These are phyloP conservation scores for Mortierella sp. DNA, from an alignment of 371 early-diverging fungal genomes.

Conservation along the genomic window DNA sequence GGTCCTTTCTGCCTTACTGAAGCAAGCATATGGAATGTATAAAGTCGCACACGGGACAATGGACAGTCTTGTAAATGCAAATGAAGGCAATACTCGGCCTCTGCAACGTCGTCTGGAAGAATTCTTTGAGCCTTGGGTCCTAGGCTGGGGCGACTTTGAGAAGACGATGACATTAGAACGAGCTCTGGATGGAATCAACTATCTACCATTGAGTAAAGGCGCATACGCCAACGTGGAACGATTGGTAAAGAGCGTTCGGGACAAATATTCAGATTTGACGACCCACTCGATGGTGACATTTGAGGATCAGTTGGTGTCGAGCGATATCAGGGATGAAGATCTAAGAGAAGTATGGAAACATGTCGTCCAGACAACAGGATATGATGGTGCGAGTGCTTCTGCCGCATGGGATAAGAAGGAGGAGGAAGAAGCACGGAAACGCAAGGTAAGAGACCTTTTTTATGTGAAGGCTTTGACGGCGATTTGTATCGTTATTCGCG, in stretches of 20 bases:
- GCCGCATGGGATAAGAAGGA: conserved; percentile 46
- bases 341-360: conserved; percentile 43
- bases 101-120: conserved; percentile 65
- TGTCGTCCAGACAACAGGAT: conserved; percentile 42
- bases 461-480: neutral
- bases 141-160: conserved; percentile 72
- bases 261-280: conserved; percentile 36
- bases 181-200: conserved; percentile 58
- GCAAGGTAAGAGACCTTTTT: conserved; percentile 25
- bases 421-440: conserved; percentile 48
- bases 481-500: too few species aligned
- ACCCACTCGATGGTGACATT: conserved; percentile 55
- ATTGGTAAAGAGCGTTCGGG: conserved; percentile 44
- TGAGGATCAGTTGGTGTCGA: conserved; percentile 56
- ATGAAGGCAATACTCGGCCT: conserved; percentile 61
- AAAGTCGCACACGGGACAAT: conserved; percentile 59
- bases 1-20: conserved; percentile 64
- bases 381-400: conserved; percentile 33
- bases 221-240: conserved; percentile 59
- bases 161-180: conserved; percentile 62
- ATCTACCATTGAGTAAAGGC: conserved; percentile 60
- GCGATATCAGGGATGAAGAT: conserved; percentile 50
- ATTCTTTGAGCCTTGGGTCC: conserved; percentile 76
- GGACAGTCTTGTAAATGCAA: conserved; percentile 53
- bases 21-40: conserved; percentile 74